Percentiles rank a stretch among this genome's conserved stretches.
Conservation (phyloP, 169 alveolate genomes). For the Cryptosporidium bovis region DNA sequence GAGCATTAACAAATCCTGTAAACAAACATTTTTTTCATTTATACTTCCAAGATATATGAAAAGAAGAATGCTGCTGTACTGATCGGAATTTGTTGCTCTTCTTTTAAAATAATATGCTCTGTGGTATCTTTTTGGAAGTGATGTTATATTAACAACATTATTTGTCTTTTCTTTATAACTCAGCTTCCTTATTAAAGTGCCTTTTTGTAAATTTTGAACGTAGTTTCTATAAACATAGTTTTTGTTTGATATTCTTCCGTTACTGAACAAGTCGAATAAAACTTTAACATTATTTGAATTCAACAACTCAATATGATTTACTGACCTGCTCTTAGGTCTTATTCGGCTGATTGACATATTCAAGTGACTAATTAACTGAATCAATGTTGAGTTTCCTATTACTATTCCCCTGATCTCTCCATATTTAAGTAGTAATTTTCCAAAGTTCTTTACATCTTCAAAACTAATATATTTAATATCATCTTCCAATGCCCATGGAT, state of each 20-base stretch:
- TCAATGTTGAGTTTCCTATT: slow-evolving; percentile 53
- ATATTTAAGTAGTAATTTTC: slow-evolving; percentile 37
- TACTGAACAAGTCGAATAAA: background rate
- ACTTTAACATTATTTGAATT: slow-evolving; percentile 1
- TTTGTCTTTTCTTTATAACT: slow-evolving; percentile 2
- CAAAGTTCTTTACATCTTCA: slow-evolving; percentile 30
- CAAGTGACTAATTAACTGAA: slow-evolving; percentile 13
- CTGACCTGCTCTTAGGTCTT: slow-evolving; percentile 10
- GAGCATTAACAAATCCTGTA: slow-evolving; percentile 26
- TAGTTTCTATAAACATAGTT: background rate
- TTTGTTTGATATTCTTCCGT: slow-evolving; percentile 2
- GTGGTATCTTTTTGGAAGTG: slow-evolving; percentile 2
- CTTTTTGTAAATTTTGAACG: background rate
- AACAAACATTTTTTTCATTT: background rate
- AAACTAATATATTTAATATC: slow-evolving; percentile 43
- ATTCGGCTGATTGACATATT: background rate
- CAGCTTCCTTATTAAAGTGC: background rate
- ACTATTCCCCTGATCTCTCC: slow-evolving; percentile 54
- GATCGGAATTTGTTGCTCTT: slow-evolving; percentile 28
- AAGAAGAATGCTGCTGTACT: slow-evolving; percentile 4
- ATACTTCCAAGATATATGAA: slow-evolving; percentile 23
- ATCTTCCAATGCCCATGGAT: slow-evolving; percentile 26
- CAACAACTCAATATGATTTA: slow-evolving; percentile 1
- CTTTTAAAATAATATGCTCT: slow-evolving; percentile 29
- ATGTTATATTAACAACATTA: slow-evolving; percentile 7